A percentile compares a stretch with the other conserved stretches of the same genome.
Conservation (phyloP, 208 protist species). For the Crithidia acanthocephali region DNA sequence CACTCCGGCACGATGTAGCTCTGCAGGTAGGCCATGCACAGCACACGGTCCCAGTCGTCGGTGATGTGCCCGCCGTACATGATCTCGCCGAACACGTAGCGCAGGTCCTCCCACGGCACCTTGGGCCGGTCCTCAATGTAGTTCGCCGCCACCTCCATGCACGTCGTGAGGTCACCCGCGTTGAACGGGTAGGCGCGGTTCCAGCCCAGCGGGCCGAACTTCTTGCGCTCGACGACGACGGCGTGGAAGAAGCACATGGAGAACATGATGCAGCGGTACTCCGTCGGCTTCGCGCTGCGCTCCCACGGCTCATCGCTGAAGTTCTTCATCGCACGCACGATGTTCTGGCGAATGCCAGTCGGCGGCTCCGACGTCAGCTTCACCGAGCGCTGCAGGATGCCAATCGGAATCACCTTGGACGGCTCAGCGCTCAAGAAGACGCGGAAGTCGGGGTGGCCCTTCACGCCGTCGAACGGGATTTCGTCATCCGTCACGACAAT, state of each 20-base stretch:
- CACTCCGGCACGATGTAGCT: slow-evolving; percentile 91
- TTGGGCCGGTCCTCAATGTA: slow-evolving; percentile 98
- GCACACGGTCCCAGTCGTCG: slow-evolving; percentile 98
- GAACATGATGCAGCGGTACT: slow-evolving; percentile 98
- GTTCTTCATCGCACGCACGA: slow-evolving; percentile 95
- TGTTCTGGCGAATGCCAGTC: slow-evolving; percentile 96
- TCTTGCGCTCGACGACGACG: slow-evolving; percentile 97
- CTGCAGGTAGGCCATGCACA: slow-evolving; percentile 97
- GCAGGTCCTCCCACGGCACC: slow-evolving; percentile 98
- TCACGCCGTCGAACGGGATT: slow-evolving; percentile 89
- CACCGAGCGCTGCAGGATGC: slow-evolving; percentile 98
- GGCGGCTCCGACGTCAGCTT: slow-evolving; percentile 99
- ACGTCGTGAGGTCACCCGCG: slow-evolving; percentile 97
- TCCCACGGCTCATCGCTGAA: slow-evolving; percentile 98
- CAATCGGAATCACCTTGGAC: slow-evolving; percentile 96
- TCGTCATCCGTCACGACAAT: slow-evolving; percentile 89
- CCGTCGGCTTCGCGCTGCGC: slow-evolving; percentile 94
- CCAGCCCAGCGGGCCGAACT: slow-evolving; percentile 98
- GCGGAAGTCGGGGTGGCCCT: slow-evolving; percentile 96
- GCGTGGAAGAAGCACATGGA: slow-evolving; percentile 99
- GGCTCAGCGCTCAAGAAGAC: slow-evolving; percentile 98
- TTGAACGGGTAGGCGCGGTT: slow-evolving; percentile 98
- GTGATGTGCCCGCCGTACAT: slow-evolving; percentile 99
- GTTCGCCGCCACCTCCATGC: slow-evolving; percentile 96
- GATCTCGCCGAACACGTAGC: slow-evolving; percentile 99